Percentiles rank a stretch among this genome's conserved stretches.
Conservation (phyloP, 2,329 filamentous ascomycete species). For the Huntiella abstrusa region DNA sequence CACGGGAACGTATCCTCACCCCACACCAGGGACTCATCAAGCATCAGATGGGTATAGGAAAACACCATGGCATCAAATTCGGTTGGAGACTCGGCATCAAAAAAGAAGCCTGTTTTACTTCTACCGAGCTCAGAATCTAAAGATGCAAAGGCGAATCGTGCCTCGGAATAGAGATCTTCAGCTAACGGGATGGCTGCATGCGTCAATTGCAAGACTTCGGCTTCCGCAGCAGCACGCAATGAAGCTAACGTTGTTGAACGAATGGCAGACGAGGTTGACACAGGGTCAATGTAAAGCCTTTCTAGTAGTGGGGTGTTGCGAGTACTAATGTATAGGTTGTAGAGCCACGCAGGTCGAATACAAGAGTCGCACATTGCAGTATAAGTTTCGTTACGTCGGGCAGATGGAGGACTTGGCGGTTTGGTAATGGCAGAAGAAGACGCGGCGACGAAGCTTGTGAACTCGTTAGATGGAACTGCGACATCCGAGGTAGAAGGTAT, state of each 20-base stretch:
- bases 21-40: conserved; percentile 48
- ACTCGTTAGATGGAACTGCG: conserved; percentile 22
- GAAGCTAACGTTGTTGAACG: conserved; percentile 42
- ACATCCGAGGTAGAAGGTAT: conserved; percentile 29
- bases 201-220: conserved; percentile 49
- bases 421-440: conserved; percentile 23
- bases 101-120: conserved; percentile 28
- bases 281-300: conserved; percentile 50
- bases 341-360: conserved; percentile 74
- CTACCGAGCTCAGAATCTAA: conserved; percentile 24
- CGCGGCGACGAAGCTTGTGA: conserved; percentile 44
- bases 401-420: conserved; percentile 19
- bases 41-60: conserved; percentile 67
- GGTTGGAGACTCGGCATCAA: conserved; percentile 34
- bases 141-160: conserved; percentile 26
- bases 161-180: conserved; percentile 24
- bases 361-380: conserved; percentile 54
- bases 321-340: conserved; percentile 60
- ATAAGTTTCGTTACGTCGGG: conserved; percentile 51
- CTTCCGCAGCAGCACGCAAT: conserved; percentile 52
- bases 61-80: conserved; percentile 81
- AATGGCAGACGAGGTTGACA: conserved; percentile 41
- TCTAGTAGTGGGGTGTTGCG: conserved; percentile 50
- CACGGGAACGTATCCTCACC: conserved; percentile 39
- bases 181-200: conserved; percentile 21